phyloP scores from a whole-genome alignment of 352 stramenopile genomes.

The Halophytophthora batemanensis region DNA sequence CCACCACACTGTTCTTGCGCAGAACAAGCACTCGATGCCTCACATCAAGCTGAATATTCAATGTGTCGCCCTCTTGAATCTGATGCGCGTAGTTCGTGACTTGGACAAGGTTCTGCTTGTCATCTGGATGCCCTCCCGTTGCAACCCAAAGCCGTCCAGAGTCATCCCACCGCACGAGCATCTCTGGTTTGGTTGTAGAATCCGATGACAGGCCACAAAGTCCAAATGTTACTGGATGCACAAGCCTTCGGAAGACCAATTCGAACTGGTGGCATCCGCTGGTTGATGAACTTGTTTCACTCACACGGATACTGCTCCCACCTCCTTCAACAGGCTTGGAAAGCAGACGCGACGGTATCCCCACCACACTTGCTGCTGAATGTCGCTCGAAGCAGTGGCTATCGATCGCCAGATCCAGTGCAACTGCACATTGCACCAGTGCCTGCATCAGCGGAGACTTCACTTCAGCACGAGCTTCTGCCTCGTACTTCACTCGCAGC shows the following conservation, averaged over 20 bases:
- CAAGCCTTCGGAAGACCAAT: conserved; percentile 22
- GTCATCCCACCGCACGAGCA: conserved; percentile 25
- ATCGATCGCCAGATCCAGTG: conserved; percentile 59
- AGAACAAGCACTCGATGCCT: conserved; percentile 23
- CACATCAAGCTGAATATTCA: conserved; percentile 45
- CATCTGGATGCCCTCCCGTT: conserved; percentile 1
- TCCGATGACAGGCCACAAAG: conserved; percentile 2
- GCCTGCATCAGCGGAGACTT: conserved; percentile 66
- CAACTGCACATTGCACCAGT: conserved; percentile 54
- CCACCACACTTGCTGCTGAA: not conserved
- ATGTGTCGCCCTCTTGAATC: conserved; percentile 36
- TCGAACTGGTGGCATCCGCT: conserved; percentile 21
- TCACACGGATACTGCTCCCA: conserved; percentile 11
- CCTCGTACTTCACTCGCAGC: conserved; percentile 42
- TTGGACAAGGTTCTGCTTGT: conserved; percentile 10
- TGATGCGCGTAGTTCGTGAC: conserved; percentile 12
- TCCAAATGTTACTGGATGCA: too few species aligned
- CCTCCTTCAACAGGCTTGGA: conserved; percentile 5
- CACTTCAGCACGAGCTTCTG: conserved; percentile 42
- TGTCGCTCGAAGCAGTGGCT: conserved; percentile 18
- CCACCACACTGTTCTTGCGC: conserved; percentile 39
- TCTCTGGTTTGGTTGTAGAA: not conserved
- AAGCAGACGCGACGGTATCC: not conserved
- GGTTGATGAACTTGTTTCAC: conserved; percentile 8
- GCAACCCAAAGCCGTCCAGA: conserved; percentile 14